Evolutionary conservation across 2,329 filamentous ascomycete genomes (phyloP).

Genomic region (Pseudovirgaria hyperparasitica): DNA sequence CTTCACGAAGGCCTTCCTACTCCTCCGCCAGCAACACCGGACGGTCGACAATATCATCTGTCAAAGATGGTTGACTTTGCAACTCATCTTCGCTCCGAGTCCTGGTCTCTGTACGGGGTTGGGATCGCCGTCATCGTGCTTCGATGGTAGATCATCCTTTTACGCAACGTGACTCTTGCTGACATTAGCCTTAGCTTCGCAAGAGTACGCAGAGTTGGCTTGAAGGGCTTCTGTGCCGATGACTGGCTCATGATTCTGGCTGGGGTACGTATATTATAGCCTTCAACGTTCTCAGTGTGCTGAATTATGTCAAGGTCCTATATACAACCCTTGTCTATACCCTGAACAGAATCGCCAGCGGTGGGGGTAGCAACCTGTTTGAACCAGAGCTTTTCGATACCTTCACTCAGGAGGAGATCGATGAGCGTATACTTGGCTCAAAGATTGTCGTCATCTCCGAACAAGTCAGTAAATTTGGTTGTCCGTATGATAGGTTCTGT

Average conservation of each 20-base stretch:
- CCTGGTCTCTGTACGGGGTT: constrained; percentile 17
- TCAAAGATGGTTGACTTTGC: too few species aligned
- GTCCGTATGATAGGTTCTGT: constrained; percentile 1
- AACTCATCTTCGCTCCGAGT: too few species aligned
- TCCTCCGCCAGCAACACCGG: too few species aligned
- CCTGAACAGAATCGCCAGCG: constrained; percentile 27
- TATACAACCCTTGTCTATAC: constrained; percentile 30
- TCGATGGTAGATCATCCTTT: constrained; percentile 12
- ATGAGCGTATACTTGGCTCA: constrained; percentile 30
- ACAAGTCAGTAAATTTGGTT: constrained; percentile 18
- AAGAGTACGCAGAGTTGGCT: constrained; percentile 14
- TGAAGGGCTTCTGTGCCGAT: constrained; percentile 6
- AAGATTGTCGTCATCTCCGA: constrained; percentile 34
- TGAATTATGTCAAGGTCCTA: constrained; percentile 12
- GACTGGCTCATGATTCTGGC: constrained; percentile 17
- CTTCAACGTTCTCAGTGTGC: not conserved
- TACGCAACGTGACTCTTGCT: constrained; percentile 1
- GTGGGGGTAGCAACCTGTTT: constrained; percentile 32
- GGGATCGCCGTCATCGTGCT: constrained; percentile 15
- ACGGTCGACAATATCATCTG: too few species aligned
- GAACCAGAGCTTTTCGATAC: constrained; percentile 22
- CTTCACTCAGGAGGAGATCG: constrained; percentile 25
- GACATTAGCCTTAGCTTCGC: constrained; percentile 9
- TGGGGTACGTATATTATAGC: constrained; percentile 1
- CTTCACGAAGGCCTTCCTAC: too few species aligned